phyloP scores from a whole-genome alignment of 306 rosid species.

The Dalbergia cultrata region DNA sequence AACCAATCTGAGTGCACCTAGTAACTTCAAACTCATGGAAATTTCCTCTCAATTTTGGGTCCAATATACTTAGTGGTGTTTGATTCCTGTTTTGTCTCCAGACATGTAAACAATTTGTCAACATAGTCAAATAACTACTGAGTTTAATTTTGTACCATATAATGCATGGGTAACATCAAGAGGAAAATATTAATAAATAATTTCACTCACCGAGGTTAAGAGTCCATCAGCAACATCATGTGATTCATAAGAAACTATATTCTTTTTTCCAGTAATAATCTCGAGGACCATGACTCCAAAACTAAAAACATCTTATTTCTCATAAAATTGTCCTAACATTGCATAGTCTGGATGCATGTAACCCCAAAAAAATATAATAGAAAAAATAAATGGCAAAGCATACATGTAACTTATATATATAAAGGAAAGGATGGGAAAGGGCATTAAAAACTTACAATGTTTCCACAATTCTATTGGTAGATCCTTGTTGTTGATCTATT shows the following conservation, averaged over 20 bases:
- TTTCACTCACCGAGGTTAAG: not conserved
- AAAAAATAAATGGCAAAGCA: too few species aligned
- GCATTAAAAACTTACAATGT: constrained; percentile 1
- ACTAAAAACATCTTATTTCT: not conserved
- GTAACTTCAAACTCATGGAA: not conserved
- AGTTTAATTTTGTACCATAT: too few species aligned
- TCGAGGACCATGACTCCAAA: not conserved
- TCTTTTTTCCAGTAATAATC: constrained; percentile 2
- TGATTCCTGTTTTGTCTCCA: not conserved
- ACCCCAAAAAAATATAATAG: not conserved
- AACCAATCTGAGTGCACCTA: constrained; percentile 4
- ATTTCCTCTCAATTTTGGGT: not conserved
- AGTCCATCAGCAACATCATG: not conserved
- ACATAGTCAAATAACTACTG: not conserved
- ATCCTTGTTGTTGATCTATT: not conserved
- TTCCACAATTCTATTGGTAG: constrained; percentile 1
- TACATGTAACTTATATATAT: too few species aligned
- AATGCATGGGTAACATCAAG: too few species aligned
- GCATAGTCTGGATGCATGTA: too few species aligned
- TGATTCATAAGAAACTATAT: not conserved
- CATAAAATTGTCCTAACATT: too few species aligned
- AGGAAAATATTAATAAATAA: not conserved
- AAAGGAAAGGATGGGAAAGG: not conserved
- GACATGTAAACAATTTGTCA: not conserved
- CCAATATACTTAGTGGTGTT: not conserved